Percentiles rank a stretch among this genome's conserved stretches.
Evolutionary conservation across 2,329 filamentous ascomycete species (phyloP).

Genomic region (Scedosporium apiospermum): DNA sequence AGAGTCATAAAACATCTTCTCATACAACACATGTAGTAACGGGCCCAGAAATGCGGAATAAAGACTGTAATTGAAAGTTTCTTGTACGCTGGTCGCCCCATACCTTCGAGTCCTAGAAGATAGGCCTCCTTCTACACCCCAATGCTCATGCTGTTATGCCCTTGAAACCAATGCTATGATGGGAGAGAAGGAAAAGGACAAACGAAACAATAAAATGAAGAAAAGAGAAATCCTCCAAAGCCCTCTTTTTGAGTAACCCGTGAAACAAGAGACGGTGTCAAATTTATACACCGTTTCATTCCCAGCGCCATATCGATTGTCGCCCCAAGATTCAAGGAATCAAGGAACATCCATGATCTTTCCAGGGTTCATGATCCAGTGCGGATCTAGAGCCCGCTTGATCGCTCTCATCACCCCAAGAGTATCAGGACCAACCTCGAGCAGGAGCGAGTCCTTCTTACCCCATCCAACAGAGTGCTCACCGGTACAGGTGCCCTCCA

Average conservation of each 20-base stretch:
- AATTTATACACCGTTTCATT: neutral
- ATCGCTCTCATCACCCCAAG: constrained; percentile 77
- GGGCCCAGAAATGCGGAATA: neutral
- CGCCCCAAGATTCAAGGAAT: constrained; percentile 16
- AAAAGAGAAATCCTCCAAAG: neutral
- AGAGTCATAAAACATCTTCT: neutral
- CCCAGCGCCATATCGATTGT: neutral
- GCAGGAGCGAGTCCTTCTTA: constrained; percentile 70
- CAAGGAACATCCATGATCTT: constrained; percentile 73
- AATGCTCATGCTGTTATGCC: neutral
- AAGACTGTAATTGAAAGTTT: neutral
- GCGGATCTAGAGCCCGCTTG: constrained; percentile 73
- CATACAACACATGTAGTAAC: neutral
- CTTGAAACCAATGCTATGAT: neutral
- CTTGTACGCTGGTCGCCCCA: neutral
- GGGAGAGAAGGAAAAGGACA: neutral
- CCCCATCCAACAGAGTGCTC: constrained; percentile 81
- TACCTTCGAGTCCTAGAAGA: neutral
- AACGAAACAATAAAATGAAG: neutral
- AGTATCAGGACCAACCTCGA: constrained; percentile 73
- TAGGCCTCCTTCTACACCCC: neutral
- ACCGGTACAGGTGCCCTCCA: constrained; percentile 89
- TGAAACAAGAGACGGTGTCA: neutral
- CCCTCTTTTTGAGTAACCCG: neutral
- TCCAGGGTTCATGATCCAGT: constrained; percentile 85